Evolutionary conservation across 176 grass and related monocot species (phyloP), one percentile per base, ranked within the genome.

Genomic region (Neostapfia colusana): DNA sequence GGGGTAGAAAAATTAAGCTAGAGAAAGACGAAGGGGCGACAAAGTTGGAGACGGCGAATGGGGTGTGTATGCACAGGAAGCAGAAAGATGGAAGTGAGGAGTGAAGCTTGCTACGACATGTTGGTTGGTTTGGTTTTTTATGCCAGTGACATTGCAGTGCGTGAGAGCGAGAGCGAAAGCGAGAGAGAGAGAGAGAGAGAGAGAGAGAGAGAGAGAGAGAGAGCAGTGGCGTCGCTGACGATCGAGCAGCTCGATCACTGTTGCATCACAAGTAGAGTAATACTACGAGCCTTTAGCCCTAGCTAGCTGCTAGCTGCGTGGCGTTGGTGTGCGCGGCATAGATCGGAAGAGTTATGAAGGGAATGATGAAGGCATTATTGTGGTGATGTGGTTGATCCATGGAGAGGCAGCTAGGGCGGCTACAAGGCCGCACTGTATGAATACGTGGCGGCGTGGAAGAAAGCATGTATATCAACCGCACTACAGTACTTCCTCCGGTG

Each of bases 331-430:
- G 50, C 76, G 76, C 65, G 63, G 84, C 44, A 55, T 69, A 3
- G 31, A n/a, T n/a, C n/a, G 69, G 63, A 43, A 81, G 76, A 81
- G 86, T 76, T 76, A 72, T 71, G 70, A 46, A 76, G 40, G 46
- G 77, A 89, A 89, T 81, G 86, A 85, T 81, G 81, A 81, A 60
- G 81, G 65, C 77, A 89, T 89, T 89, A 88, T 81, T 85, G 86
- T 49, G 63, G 21, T 89, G 84, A 77, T 85, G 86, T 49, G 63
- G 21, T 79, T 62, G 69, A 88, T 70, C 26, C 21, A 88, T 42
- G 27, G 18, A 65, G 58, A 16, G 26, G 74, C 43, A 37, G 74
- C 43, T 64, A 76, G 44, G 75, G 61, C 44, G 71, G 40, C 71
- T 81, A 84, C 65, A 81, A 77, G 14, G 0, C 2, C 16, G 72